A percentile compares a stretch with the other conserved stretches of the same genome.
Conservation (phyloP, 192 early-diverging fungal species). For the Gamsiella multidivaricata region DNA sequence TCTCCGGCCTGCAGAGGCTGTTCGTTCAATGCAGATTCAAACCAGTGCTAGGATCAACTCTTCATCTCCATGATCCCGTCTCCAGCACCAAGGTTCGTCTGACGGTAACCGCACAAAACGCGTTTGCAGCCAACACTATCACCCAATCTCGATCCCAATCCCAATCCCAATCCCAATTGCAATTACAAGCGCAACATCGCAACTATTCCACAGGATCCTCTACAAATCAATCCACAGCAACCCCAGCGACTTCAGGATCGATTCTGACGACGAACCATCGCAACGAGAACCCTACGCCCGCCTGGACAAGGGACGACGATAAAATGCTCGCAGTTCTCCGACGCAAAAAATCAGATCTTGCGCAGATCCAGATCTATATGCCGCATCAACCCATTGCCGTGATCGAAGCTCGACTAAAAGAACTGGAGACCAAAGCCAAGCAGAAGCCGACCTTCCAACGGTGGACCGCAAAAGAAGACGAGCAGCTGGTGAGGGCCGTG, state of each 20-base stretch:
- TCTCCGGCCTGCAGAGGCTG: neutral
- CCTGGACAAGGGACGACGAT: constrained; percentile 27
- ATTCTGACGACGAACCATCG: neutral
- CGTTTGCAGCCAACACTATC: neutral
- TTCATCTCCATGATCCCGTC: neutral
- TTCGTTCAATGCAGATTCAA: neutral
- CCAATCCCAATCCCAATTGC: neutral
- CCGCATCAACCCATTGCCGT: constrained; percentile 21
- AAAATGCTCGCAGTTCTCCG: constrained; percentile 14
- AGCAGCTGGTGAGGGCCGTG: constrained; percentile 2
- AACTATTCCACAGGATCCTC: neutral
- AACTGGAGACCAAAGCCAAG: neutral
- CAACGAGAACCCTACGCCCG: too few relatives aligned
- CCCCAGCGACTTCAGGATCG: neutral
- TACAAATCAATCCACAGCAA: neutral
- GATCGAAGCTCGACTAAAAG: constrained; percentile 7
- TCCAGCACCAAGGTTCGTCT: neutral
- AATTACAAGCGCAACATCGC: neutral
- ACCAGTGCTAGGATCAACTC: neutral
- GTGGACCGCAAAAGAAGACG: constrained; percentile 30
- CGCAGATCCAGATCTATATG: constrained; percentile 29
- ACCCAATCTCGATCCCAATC: neutral
- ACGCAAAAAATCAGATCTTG: neutral
- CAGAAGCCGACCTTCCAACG: constrained; percentile 34
- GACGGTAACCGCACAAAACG: neutral